phyloP scores from a whole-genome alignment of 176 grass and related monocot species.

The bread wheat (Triticum aestivum) region DNA sequence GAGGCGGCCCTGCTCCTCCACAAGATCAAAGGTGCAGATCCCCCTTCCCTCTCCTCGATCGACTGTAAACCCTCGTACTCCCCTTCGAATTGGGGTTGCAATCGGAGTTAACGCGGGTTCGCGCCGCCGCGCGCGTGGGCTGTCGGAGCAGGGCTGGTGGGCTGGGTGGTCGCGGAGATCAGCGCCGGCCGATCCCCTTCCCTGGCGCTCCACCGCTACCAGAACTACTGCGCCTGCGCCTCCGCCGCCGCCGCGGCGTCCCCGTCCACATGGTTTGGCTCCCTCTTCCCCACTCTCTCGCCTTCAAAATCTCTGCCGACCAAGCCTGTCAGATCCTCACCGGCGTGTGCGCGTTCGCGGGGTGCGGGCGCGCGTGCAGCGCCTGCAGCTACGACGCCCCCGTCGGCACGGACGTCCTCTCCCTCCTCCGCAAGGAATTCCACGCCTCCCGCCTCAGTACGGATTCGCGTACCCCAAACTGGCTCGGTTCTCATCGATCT shows the following conservation, averaged over 20 bases:
- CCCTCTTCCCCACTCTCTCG: neutral
- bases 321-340: neutral
- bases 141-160: conserved; percentile 47
- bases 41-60: conserved; percentile 17
- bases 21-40: conserved; percentile 47
- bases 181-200: conserved; percentile 48
- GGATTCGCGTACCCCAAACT: neutral
- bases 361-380: conserved; percentile 34
- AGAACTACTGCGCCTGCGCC: conserved; percentile 66
- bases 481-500: neutral
- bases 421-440: conserved; percentile 55
- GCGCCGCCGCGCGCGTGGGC: neutral
- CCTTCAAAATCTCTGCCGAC: neutral
- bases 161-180: conserved; percentile 50
- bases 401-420: conserved; percentile 67
- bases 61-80: neutral
- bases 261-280: conserved; percentile 31
- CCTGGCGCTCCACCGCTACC: conserved; percentile 64
- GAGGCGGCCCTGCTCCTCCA: conserved; percentile 47
- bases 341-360: neutral
- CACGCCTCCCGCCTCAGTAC: conserved; percentile 74
- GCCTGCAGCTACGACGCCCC: conserved; percentile 64
- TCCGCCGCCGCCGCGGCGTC: conserved; percentile 13
- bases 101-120: neutral
- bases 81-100: neutral